Base-by-base conservation (phyloP, 2,329 filamentous ascomycete genomes). In the Apiospora marii region DNA sequence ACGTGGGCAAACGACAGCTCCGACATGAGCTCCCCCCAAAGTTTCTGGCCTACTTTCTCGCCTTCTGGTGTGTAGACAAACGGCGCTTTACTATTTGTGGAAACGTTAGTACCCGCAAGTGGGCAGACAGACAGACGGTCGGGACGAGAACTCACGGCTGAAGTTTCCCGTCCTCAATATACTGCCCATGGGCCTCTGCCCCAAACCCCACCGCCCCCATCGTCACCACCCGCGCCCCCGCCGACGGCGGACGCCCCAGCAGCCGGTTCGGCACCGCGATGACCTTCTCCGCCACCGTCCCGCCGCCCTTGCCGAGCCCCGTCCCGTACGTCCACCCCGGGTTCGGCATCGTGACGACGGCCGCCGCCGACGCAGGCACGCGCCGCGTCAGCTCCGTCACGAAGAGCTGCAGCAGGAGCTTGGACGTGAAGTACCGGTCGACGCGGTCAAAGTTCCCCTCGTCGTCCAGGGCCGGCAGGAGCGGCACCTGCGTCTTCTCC, bases 341-440 rank as follows among this genome's bases (percentile, higher is more conserved):
- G 27, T 73, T 76, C 14, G 70, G 71, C 10, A 53, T 24, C 19
- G 58, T 74, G 58, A 75, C 69, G 16, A 73, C 61, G 6, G 58
- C 70, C 1, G 77, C 75, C 19, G 41, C 27, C 5, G 74, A 72
- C 10, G 71, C 8, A n/a, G 74, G 73, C 6, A 80, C 74, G 64
- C 75, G 75, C 13, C 75, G 76, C 4, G 74, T 73, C 10, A 83
- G 74, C 71, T 81, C 78, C 4, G 75, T 74, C 16, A 83, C 41
- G 71, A 81, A 83, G 51, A 82, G 76, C 44, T 82, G 78, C 22
- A 76, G 79, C 0, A 83, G 72, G 0, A 80, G 74, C 74, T 83
- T 83, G 14, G 75, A 78, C 8, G 74, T 58, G 68, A 74, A 72
- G 72, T 74, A 73, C 16, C 75, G 67, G 43, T 76, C 75, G 22